A percentile compares a stretch with the other conserved stretches of the same genome.
These are phyloP conservation scores for Stagonosporopsis rhizophila DNA, from an alignment of 2,329 filamentous ascomycete genomes.

Conservation along the genomic window DNA sequence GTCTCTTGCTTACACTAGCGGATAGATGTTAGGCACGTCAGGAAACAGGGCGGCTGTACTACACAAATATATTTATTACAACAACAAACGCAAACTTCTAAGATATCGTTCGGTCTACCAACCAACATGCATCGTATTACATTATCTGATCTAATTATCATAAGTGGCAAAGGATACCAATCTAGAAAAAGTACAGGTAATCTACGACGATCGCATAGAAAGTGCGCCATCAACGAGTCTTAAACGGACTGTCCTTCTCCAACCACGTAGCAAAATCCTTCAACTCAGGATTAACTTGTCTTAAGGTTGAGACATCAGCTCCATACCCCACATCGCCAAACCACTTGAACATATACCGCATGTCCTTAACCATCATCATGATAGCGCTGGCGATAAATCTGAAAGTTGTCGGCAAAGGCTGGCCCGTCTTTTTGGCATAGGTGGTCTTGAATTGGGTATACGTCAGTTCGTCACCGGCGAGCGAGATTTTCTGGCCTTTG, in stretches of 20 bases:
- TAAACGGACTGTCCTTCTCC: slow-evolving; percentile 49
- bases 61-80: no score
- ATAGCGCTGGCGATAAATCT: slow-evolving; percentile 39
- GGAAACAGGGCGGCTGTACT: no score
- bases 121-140: no score
- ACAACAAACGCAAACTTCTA: no score
- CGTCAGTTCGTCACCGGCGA: slow-evolving; percentile 60
- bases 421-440: slow-evolving; percentile 55
- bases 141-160: no score
- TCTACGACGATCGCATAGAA: no score
- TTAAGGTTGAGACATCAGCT: slow-evolving; percentile 52
- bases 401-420: slow-evolving; percentile 52
- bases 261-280: slow-evolving; percentile 56
- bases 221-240: slow-evolving; percentile 49
- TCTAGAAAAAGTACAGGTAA: no score
- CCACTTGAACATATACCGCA: slow-evolving; percentile 57
- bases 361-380: slow-evolving; percentile 46
- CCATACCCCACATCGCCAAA: slow-evolving; percentile 54
- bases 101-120: no score
- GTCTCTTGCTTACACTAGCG: no score
- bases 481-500: slow-evolving; percentile 49
- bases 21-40: no score
- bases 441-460: slow-evolving; percentile 48
- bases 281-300: slow-evolving; percentile 52
- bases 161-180: no score